phyloP scores from a whole-genome alignment of 2,329 filamentous ascomycete species.

The Sporothrix inflata region DNA sequence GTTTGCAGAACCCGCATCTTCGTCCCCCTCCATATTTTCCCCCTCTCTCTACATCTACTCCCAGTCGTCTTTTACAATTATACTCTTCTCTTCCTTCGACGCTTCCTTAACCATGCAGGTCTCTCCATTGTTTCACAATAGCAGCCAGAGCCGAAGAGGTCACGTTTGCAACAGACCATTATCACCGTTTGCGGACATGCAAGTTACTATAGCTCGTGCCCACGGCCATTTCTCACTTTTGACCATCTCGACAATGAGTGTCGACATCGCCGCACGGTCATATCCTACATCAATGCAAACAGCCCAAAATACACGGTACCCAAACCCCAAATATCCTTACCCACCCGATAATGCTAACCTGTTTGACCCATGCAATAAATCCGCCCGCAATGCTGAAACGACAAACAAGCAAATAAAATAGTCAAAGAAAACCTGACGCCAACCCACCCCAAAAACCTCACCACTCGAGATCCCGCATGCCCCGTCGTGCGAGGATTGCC shows the following conservation, averaged over 20 bases:
- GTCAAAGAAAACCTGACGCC: background rate
- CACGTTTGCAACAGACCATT: too few species aligned
- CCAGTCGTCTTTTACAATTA: too few species aligned
- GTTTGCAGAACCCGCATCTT: too few species aligned
- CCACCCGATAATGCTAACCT: conserved; percentile 1
- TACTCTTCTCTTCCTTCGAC: too few species aligned
- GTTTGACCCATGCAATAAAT: background rate
- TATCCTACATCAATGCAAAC: background rate
- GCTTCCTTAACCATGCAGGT: too few species aligned
- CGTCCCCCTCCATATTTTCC: too few species aligned
- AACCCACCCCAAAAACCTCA: background rate
- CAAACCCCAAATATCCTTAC: background rate
- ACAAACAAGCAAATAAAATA: background rate
- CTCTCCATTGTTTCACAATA: too few species aligned
- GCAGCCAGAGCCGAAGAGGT: too few species aligned
- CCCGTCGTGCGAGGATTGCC: conserved; percentile 40
- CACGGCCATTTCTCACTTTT: background rate
- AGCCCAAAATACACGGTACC: background rate
- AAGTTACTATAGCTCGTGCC: too few species aligned
- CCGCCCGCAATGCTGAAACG: background rate
- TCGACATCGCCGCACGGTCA: background rate
- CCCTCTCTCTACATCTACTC: too few species aligned
- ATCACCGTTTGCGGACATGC: too few species aligned
- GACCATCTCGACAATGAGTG: background rate
- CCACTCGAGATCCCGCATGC: conserved; percentile 43